Evolutionary conservation across 2,329 filamentous ascomycete genomes (phyloP).

Genomic region (Ceratocystis destructans): DNA sequence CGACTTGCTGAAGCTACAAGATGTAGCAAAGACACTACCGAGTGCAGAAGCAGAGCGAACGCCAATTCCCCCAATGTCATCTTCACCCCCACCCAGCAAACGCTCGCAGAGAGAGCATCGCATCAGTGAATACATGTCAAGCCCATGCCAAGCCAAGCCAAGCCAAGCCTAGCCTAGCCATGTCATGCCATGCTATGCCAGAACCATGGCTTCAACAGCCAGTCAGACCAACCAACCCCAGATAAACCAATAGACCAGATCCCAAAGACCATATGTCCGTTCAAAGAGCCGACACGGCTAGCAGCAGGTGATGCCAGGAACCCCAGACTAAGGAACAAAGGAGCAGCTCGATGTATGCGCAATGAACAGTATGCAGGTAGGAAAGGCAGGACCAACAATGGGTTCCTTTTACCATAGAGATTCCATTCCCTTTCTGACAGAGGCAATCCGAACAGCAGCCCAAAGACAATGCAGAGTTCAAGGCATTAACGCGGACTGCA

Average conservation of each 20-base stretch:
- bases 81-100: constrained; percentile 3
- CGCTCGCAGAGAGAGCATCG: neutral
- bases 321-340: neutral
- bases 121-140: constrained; percentile 11
- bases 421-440: neutral
- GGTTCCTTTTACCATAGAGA: neutral
- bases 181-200: neutral
- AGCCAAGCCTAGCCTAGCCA: neutral
- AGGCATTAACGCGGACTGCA: neutral
- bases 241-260: constrained; percentile 3
- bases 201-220: neutral
- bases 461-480: neutral
- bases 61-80: constrained; percentile 3
- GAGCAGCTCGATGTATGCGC: neutral
- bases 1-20: neutral
- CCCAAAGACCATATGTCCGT: neutral
- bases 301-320: neutral
- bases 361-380: neutral
- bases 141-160: neutral
- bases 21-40: neutral
- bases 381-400: neutral
- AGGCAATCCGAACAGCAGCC: no score
- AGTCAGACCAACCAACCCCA: constrained; percentile 9
- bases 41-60: constrained; percentile 10
- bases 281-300: neutral